Evolutionary conservation across 2,329 filamentous ascomycete species (phyloP).

Genomic region (Helicocarpus griseus): DNA sequence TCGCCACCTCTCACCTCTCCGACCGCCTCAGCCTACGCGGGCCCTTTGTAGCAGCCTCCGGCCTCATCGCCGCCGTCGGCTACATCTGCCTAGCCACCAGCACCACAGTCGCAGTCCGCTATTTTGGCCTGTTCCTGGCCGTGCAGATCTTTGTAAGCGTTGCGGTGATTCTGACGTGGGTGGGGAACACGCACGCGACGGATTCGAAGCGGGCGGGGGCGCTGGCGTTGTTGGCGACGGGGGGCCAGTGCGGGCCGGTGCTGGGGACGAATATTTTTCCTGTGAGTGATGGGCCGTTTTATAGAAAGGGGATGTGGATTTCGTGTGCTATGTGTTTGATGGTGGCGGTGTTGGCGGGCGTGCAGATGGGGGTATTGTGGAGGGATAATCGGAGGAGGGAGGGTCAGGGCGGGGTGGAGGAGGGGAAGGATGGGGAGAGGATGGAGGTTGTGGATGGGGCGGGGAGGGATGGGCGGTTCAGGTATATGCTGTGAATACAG

Average conservation of each 20-base stretch:
- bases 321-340: conserved; percentile 22
- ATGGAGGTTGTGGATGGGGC: not conserved
- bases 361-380: conserved; percentile 14
- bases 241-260: conserved; percentile 27
- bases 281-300: conserved; percentile 24
- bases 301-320: conserved; percentile 29
- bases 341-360: conserved; percentile 10
- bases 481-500: conserved; percentile 1
- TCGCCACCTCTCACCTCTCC: conserved; percentile 26
- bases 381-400: conserved; percentile 17
- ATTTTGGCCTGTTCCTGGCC: conserved; percentile 30
- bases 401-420: conserved; percentile 2
- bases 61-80: conserved; percentile 27
- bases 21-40: conserved; percentile 30
- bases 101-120: conserved; percentile 22
- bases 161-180: conserved; percentile 28
- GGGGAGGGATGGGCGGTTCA: not conserved
- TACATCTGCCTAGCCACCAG: conserved; percentile 34
- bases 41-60: conserved; percentile 28
- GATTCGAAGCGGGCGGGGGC: conserved; percentile 29
- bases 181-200: conserved; percentile 28
- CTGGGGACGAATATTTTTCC: conserved; percentile 27
- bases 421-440: not conserved
- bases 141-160: conserved; percentile 31
- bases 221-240: conserved; percentile 28